Evolutionary conservation across 2,329 filamentous ascomycete genomes (phyloP).

Genomic region (Claviceps africana): DNA sequence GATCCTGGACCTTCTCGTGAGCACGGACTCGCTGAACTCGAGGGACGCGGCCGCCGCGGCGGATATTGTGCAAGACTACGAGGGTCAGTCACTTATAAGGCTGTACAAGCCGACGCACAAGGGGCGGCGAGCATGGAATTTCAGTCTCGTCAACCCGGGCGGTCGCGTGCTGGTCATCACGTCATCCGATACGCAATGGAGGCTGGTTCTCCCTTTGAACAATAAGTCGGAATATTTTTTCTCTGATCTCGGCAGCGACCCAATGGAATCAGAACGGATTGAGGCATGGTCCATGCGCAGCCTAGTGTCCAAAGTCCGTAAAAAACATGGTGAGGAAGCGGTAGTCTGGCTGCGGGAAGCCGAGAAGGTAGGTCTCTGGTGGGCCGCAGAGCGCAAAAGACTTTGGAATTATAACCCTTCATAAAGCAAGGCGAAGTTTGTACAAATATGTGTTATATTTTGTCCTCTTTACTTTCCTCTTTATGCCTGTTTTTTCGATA

Average conservation of each 20-base stretch:
- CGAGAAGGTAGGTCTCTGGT: slow-evolving; percentile 18
- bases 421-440: background rate
- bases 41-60: slow-evolving; percentile 13
- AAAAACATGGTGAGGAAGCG: slow-evolving; percentile 9
- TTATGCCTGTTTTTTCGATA: background rate
- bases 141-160: slow-evolving; percentile 18
- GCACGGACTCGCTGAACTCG: slow-evolving; percentile 17
- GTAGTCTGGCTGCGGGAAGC: slow-evolving; percentile 17
- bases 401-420: slow-evolving; percentile 5
- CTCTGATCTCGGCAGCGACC: slow-evolving; percentile 15
- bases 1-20: slow-evolving; percentile 21
- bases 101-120: slow-evolving; percentile 10
- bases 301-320: slow-evolving; percentile 6
- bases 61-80: slow-evolving; percentile 20
- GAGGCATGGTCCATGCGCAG: slow-evolving; percentile 7
- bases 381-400: slow-evolving; percentile 14
- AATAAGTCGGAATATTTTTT: slow-evolving; percentile 17
- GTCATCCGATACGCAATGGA: slow-evolving; percentile 12
- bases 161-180: slow-evolving; percentile 16
- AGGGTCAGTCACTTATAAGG: slow-evolving; percentile 21
- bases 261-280: slow-evolving; percentile 13
- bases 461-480: background rate
- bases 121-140: slow-evolving; percentile 18
- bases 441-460: background rate
- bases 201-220: slow-evolving; percentile 17